phyloP scores from a whole-genome alignment of 2,329 filamentous ascomycete species.

The Pyrenochaeta sp. region DNA sequence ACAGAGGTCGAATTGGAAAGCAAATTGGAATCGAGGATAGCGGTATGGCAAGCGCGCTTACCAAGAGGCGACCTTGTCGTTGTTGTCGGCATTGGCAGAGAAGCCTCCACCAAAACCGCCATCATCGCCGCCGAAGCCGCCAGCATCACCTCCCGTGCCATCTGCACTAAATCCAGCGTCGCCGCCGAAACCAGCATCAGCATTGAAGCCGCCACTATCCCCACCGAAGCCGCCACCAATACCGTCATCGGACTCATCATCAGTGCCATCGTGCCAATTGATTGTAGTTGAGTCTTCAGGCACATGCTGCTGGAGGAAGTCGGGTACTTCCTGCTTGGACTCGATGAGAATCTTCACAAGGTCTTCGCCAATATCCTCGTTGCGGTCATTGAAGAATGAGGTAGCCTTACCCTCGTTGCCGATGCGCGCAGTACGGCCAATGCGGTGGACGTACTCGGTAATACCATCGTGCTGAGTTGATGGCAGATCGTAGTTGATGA shows the following conservation, averaged over 20 bases:
- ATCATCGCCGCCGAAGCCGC: conserved; percentile 20
- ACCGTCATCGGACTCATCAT: conserved; percentile 45
- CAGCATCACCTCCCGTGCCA: conserved; percentile 11
- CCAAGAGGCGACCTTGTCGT: conserved; percentile 40
- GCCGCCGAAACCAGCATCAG: conserved; percentile 16
- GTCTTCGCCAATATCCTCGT: conserved; percentile 75
- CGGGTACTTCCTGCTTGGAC: conserved; percentile 78
- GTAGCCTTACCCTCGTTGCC: conserved; percentile 86
- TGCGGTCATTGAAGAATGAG: conserved; percentile 84
- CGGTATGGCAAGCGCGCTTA: conserved; percentile 18
- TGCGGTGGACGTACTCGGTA: conserved; percentile 91
- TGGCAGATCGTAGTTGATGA: conserved; percentile 94
- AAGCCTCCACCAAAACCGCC: conserved; percentile 22
- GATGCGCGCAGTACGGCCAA: conserved; percentile 94
- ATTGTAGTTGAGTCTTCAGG: conserved; percentile 64
- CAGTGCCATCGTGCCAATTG: conserved; percentile 62
- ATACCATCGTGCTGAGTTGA: conserved; percentile 81
- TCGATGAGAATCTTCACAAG: conserved; percentile 85
- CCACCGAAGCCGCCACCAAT: conserved; percentile 26
- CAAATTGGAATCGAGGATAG: background rate
- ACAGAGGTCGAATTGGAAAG: conserved; percentile 1
- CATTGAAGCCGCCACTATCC: conserved; percentile 24
- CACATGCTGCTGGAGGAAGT: conserved; percentile 75
- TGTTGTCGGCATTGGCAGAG: conserved; percentile 18
- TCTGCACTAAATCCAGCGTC: conserved; percentile 16